Conservation (phyloP, 305 asterid species). For the Solanum hybrid region DNA sequence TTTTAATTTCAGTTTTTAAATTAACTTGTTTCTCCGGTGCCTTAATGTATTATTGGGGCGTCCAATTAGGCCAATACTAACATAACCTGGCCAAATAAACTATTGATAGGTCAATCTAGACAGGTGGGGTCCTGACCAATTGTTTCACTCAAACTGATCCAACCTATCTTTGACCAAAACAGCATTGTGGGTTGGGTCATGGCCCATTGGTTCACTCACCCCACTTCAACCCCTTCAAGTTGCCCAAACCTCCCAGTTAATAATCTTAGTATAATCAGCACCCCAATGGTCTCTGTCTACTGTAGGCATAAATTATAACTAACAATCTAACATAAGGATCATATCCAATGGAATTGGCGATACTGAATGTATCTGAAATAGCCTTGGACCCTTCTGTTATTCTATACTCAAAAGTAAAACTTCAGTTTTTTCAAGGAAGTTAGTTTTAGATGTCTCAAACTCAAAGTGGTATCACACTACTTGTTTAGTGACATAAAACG, state of each 20-base stretch:
- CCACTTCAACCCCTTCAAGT: neutral
- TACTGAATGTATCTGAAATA: neutral
- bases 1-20: neutral
- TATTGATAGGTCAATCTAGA: neutral
- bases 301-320: neutral
- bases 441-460: neutral
- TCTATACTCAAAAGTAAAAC: neutral
- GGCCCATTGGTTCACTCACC: neutral
- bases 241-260: neutral
- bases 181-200: neutral
- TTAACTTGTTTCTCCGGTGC: neutral
- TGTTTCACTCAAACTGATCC: neutral
- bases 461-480: neutral
- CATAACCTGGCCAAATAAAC: neutral
- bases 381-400: neutral
- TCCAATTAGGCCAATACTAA: neutral
- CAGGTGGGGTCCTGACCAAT: neutral
- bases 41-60: neutral
- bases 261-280: neutral
- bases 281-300: neutral
- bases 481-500: neutral
- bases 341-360: neutral
- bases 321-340: neutral
- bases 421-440: neutral
- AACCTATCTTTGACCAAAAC: neutral